A percentile compares a stretch with the other conserved stretches of the same genome.
These are phyloP conservation scores for Castanopsis chinensis DNA, from an alignment of 306 rosid genomes.

Conservation along the genomic window DNA sequence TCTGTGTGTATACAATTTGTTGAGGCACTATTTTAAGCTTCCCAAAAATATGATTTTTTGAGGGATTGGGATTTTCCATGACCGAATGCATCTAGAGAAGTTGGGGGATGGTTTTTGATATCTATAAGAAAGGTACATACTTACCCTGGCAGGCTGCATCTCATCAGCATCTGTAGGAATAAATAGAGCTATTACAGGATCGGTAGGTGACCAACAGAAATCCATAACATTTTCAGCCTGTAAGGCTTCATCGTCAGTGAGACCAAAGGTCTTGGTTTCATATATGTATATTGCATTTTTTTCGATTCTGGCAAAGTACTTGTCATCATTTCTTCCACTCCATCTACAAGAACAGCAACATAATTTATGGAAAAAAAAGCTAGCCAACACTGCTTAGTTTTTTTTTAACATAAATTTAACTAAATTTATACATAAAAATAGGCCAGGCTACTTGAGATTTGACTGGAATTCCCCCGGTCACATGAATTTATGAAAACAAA, in stretches of 20 bases:
- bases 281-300: conserved; percentile 44
- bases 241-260: conserved; percentile 39
- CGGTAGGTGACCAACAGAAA: conserved; percentile 53
- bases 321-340: conserved; percentile 41
- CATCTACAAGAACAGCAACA: conserved; percentile 28
- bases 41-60: neutral
- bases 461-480: conserved; percentile 40
- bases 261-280: conserved; percentile 48
- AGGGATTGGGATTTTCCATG: too few species aligned
- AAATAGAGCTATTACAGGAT: conserved; percentile 42
- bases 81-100: too few species aligned
- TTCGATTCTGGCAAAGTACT: conserved; percentile 13
- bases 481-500: neutral
- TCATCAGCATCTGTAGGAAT: conserved; percentile 57
- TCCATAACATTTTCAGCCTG: conserved; percentile 52
- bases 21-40: too few species aligned
- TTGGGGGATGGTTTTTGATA: neutral
- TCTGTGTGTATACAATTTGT: neutral
- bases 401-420: neutral
- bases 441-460: conserved; percentile 47
- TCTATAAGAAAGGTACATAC: neutral
- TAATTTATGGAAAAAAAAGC: too few species aligned
- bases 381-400: neutral
- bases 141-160: conserved; percentile 57
- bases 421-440: conserved; percentile 35